Evolutionary conservation across 2,329 filamentous ascomycete species (phyloP), one percentile per base, ranked within the genome.

Genomic region (Diaporthe destruens): DNA sequence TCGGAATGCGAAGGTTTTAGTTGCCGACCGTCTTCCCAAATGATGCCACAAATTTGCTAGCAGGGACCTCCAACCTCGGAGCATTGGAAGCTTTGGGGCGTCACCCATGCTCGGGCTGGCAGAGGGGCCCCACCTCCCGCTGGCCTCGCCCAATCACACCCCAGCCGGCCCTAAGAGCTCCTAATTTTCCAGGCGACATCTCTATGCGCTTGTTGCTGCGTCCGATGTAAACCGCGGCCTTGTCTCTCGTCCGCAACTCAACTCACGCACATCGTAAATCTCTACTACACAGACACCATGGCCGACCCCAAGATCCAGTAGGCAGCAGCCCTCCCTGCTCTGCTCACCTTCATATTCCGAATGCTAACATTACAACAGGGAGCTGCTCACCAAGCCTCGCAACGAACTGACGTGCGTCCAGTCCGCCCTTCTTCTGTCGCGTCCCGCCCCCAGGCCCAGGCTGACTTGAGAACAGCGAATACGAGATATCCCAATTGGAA

Each of bases 301-400:
- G 87, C 90, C 78, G 90, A 92, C 82, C 83, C 89, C 77, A 93
- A 94, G 86, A 93, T 94, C 72, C 91, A 93, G 92, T 94, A 84
- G 77, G 89, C 81, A 77, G 89, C 81, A 71, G 54, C 69, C 56
- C 1, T 25, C 53, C 20, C 25, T 72, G 4, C 6, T 0, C 63
- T 72, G 4, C 12, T 1, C 63, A 56, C 63, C 56, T 70, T 34
- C 39, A 42, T 34, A 29, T 25, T 51, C 42, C 42, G 42, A 8
- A 68, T 25, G 39, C 66, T 57, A 51, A 75, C 74, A 53, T 72
- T 81, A 85, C 77, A 23, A 61, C 81, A 97, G 94, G 85, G 95
- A 98, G 84, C 91, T 98, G 80, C 90, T 97, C 76, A 92, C 90
- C 82, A 98, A 98, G 89, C 92, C 94, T 76, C 94, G 94, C 84